Evolutionary conservation across 768 basidiomycete species (phyloP), one percentile per base, ranked within the genome.

Genomic region (Serendipita sp.): DNA sequence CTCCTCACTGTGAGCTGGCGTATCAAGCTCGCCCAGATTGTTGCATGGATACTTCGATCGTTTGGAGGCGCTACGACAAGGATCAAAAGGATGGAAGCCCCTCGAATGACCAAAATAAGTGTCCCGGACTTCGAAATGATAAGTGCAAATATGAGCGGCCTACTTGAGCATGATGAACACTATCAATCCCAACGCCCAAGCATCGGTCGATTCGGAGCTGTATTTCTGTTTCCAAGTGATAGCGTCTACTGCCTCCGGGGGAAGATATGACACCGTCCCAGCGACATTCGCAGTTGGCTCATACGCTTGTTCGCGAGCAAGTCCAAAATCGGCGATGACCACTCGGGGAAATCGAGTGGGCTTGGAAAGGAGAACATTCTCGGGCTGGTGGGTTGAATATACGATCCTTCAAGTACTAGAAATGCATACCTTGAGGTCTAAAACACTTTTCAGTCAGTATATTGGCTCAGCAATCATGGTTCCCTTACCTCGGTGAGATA

Each of bases 341-440:
- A 92, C 82, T 42, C 85, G 86, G 58, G 90, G 90, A 69, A 89
- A 92, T 2, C 87, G 81, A 9, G 89, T 90, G n/a, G 90, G 87
- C 3, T 80, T 76, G 67, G 82, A 76, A 3, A 92, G 76, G 14
- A 92, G 76, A 42, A 92, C 86, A 66, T 92, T 92, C 73, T 92
- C 90, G 28, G 90, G 90, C 88, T 83, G 66, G n/a, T 14, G n/a
- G 16, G 24, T 22, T n/a, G 45, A 31, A 56, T 34, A 30, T 26
- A 20, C 42, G 20, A 60, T 50, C 38, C 34, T 61, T 44, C 16
- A 16, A 17, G 26, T 42, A 22, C 17, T 14, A 13, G 28, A 22
- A 38, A 1, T 41, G 63, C 64, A 62, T 69, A 80, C 85, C 81
- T 86, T 86, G 53, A 87, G 72, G 70, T 87, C 85, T 86, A 61